Percentiles rank a stretch among this genome's conserved stretches.
These are phyloP conservation scores for Coccomyxa subellipsoidea DNA, from an alignment of 163 green algal genomes.

Conservation along the genomic window DNA sequence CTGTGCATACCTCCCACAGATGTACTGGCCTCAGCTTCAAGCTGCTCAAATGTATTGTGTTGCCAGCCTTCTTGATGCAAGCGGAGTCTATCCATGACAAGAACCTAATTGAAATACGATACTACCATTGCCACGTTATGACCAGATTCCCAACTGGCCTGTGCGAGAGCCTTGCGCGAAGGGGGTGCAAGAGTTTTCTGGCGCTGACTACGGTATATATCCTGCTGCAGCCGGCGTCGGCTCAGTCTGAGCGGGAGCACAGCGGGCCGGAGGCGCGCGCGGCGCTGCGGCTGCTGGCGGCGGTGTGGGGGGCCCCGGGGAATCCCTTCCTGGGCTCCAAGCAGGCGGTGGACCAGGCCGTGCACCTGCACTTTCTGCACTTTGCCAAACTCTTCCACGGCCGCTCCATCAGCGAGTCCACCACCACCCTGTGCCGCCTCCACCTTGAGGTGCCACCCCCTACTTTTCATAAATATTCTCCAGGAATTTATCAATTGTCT, in stretches of 20 bases:
- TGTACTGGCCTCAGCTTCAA: too few relatives aligned
- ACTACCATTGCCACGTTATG: too few relatives aligned
- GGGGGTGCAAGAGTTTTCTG: too few relatives aligned
- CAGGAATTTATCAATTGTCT: background rate
- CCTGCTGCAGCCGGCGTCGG: background rate
- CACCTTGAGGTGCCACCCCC: conserved; percentile 4
- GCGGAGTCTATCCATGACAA: too few relatives aligned
- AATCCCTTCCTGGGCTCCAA: conserved; percentile 31
- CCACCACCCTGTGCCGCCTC: background rate
- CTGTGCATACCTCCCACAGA: background rate
- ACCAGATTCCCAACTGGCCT: too few relatives aligned
- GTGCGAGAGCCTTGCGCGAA: too few relatives aligned
- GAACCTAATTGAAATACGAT: too few relatives aligned
- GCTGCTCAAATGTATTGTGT: too few relatives aligned
- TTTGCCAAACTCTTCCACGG: conserved; percentile 53
- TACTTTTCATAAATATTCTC: background rate
- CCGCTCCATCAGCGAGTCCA: background rate
- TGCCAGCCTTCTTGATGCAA: background rate
- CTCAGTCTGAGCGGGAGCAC: background rate
- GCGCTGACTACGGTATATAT: too few relatives aligned
- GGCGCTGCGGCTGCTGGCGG: conserved; percentile 29
- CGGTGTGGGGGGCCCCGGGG: conserved; percentile 22
- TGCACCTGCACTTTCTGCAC: conserved; percentile 44
- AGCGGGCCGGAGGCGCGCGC: background rate
- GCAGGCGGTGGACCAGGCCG: conserved; percentile 32